Evolutionary conservation across 2,329 filamentous ascomycete genomes (phyloP).

Genomic region (Neodidymelliopsis sp.): DNA sequence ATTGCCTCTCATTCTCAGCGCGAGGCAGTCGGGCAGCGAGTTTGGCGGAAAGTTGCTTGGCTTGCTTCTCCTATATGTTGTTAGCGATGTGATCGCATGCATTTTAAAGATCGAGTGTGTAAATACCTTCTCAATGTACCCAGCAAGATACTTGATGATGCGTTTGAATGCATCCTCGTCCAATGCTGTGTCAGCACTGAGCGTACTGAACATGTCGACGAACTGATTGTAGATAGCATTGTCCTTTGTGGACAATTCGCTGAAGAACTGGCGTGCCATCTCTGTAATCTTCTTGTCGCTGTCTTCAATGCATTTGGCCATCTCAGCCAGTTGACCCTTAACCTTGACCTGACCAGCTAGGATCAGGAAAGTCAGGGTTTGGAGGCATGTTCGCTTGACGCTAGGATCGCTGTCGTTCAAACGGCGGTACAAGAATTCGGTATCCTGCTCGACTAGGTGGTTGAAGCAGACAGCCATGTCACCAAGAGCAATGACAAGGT

Average conservation of each 20-base stretch:
- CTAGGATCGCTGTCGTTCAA: conserved; percentile 87
- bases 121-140: conserved; percentile 93
- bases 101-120: background rate
- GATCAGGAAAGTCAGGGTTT: conserved; percentile 98
- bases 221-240: conserved; percentile 99
- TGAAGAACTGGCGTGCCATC: conserved; percentile 97
- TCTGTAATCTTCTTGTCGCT: conserved; percentile 94
- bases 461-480: conserved; percentile 99
- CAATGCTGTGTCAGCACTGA: conserved; percentile 81
- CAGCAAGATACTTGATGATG: conserved; percentile 90
- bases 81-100: conserved; percentile 16
- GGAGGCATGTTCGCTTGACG: conserved; percentile 96
- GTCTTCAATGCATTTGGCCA: conserved; percentile 98
- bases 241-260: conserved; percentile 95
- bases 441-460: conserved; percentile 98
- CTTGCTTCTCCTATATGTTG: conserved; percentile 85
- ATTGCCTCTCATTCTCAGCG: conserved; percentile 92
- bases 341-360: conserved; percentile 98
- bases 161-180: conserved; percentile 85
- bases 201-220: conserved; percentile 96
- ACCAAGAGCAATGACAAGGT: conserved; percentile 94
- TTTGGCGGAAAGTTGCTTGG: conserved; percentile 91
- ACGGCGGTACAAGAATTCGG: conserved; percentile 93
- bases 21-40: conserved; percentile 83
- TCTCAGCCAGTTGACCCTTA: conserved; percentile 96